These are phyloP conservation scores for Metarhizium brunneum DNA, from an alignment of 2,329 filamentous ascomycete genomes.

Conservation along the genomic window DNA sequence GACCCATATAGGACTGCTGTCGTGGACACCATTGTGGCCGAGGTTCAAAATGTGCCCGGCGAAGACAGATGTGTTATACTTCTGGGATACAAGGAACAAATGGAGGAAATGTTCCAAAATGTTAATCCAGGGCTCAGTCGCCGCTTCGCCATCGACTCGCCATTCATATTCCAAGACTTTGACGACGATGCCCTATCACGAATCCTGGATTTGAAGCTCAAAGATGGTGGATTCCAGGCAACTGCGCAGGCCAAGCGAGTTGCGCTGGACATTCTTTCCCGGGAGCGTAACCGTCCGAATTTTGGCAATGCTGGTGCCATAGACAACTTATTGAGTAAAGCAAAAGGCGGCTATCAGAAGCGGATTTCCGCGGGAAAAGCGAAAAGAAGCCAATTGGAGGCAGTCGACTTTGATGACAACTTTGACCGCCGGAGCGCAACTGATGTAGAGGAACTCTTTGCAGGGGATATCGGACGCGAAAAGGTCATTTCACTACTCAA, in stretches of 20 bases:
- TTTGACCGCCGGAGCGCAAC: constrained; percentile 34
- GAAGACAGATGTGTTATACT: constrained; percentile 67
- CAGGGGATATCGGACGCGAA: constrained; percentile 49
- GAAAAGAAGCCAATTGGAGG: constrained; percentile 59
- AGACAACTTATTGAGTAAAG: constrained; percentile 52
- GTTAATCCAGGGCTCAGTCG: constrained; percentile 61
- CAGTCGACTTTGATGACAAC: constrained; percentile 64
- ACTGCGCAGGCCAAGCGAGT: constrained; percentile 42
- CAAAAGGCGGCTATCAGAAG: constrained; percentile 35
- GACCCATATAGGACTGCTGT: constrained; percentile 52
- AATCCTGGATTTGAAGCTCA: constrained; percentile 57
- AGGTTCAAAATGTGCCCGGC: constrained; percentile 59
- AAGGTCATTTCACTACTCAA: constrained; percentile 42
- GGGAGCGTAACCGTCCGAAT: constrained; percentile 53
- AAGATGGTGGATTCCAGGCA: constrained; percentile 40
- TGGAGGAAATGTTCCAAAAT: constrained; percentile 65
- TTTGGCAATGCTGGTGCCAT: constrained; percentile 72
- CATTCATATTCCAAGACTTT: constrained; percentile 64
- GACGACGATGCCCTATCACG: constrained; percentile 42
- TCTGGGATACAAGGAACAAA: constrained; percentile 59
- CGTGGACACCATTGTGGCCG: constrained; percentile 65
- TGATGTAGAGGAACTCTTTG: constrained; percentile 45
- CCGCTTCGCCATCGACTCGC: constrained; percentile 53
- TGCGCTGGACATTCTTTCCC: constrained; percentile 49
- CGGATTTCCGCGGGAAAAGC: constrained; percentile 14